Percentiles rank a stretch among this genome's conserved stretches.
phyloP scores from a whole-genome alignment of 2,329 filamentous ascomycete species.

The Hypomyces rosellus region DNA sequence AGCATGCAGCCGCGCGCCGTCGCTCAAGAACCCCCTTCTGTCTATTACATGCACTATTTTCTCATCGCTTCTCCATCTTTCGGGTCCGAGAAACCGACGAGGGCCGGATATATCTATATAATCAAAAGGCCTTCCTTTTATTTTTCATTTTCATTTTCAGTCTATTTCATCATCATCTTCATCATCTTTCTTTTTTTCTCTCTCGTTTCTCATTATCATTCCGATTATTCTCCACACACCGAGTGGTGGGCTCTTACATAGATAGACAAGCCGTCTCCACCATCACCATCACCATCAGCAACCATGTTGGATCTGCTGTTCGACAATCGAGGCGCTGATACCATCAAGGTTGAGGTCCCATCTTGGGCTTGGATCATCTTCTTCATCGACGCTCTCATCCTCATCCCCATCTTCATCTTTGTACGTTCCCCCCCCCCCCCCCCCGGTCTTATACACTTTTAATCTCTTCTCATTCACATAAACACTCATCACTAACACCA shows the following conservation, averaged over 20 bases:
- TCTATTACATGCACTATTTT: too few relatives aligned
- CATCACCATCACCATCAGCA: not conserved
- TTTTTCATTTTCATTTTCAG: not conserved
- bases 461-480: not conserved
- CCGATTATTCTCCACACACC: not conserved
- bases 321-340: constrained; percentile 29
- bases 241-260: too few relatives aligned
- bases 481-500: not conserved
- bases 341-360: constrained; percentile 26
- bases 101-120: too few relatives aligned
- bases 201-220: not conserved
- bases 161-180: not conserved
- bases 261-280: not conserved
- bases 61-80: too few relatives aligned
- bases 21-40: too few relatives aligned
- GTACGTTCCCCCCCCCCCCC: constrained; percentile 25
- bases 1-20: too few relatives aligned
- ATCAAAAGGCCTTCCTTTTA: too few relatives aligned
- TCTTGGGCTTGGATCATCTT: constrained; percentile 36
- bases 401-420: constrained; percentile 38
- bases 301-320: not conserved
- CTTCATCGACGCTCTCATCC: constrained; percentile 35
- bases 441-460: too few relatives aligned
- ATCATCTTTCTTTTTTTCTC: not conserved
- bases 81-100: too few relatives aligned